Evolutionary conservation across 768 basidiomycete species (phyloP), one percentile per base, ranked within the genome.

Genomic region (Russula emetica): DNA sequence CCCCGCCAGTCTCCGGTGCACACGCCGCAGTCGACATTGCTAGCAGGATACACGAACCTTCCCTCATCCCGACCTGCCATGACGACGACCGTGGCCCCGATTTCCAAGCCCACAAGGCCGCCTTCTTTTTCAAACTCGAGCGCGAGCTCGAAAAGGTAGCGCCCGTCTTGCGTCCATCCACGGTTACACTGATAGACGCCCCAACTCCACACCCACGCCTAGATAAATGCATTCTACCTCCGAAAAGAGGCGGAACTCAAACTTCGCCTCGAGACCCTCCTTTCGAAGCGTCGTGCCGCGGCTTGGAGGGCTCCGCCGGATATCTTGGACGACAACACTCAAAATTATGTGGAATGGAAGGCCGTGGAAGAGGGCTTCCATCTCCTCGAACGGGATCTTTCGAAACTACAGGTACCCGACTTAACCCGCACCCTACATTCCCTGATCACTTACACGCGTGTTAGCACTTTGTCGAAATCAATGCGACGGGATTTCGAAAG

Each of bases 61-160:
- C 83, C 47, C 80, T 89, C 67, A 82, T 88, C 66, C 79, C 87
- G 40, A 79, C 85, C 6, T 80, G 81, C 24, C 81, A 86, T 69
- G 87, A 91, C 71, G 82, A 83, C 34, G 88, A 87, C 69, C 78
- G 91, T 62, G 87, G 91, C 0, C 84, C 89, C 20, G 88, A 92
- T 71, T 94, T 98, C 69, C 92, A 90, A 71, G 93, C 94, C 16
- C 93, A 96, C 78, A 93, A 95, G 72, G 92, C 95, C 4, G 93
- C 94, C 1, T 99, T 98, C 80, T 98, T 99, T 80, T 98, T 97
- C 83, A 98, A 95, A 74, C 83, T 99, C 0, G 95, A 98, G 74
- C 84, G 96, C 24, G 97, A 99, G 75, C 79, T 98, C 24, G 97
- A 98, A 77, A 99, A 98, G 85, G 96, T 90, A 58, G 47, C 54